Evolutionary conservation across 345 rosid genomes (phyloP).

Genomic region (Brassica rapa): DNA sequence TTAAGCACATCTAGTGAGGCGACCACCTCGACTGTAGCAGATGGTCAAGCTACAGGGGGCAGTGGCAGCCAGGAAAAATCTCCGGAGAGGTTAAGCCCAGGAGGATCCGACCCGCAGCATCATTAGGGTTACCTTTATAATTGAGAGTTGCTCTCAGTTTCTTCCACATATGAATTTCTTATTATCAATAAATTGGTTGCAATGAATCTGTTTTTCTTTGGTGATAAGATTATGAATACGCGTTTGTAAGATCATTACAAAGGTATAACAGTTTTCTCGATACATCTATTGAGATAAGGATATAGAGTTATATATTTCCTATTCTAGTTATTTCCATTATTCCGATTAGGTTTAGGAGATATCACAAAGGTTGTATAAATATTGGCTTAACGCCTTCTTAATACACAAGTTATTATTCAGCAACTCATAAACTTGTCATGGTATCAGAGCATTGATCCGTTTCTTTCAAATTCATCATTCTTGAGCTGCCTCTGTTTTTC

Average conservation of each 20-base stretch:
- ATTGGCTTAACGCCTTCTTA: no score
- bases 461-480: no score
- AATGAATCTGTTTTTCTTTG: conserved; percentile 17
- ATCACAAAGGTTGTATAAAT: no score
- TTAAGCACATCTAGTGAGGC: conserved; percentile 26
- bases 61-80: conserved; percentile 19
- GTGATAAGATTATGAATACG: neutral
- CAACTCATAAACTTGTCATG: no score
- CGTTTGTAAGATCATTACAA: conserved; percentile 22
- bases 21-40: neutral
- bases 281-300: neutral
- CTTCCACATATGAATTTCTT: conserved; percentile 26
- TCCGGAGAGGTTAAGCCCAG: conserved; percentile 46
- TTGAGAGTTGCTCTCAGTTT: conserved; percentile 22
- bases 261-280: conserved; percentile 11
- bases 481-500: no score
- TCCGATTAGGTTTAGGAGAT: no score
- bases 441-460: no score
- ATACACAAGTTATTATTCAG: no score
- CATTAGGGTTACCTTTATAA: conserved; percentile 37
- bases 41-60: conserved; percentile 21
- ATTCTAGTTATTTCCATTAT: no score
- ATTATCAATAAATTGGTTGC: conserved; percentile 28
- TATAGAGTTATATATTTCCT: no score
- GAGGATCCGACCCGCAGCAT: conserved; percentile 55